Base-by-base conservation (phyloP, 768 basidiomycete genomes). In the Suillus subluteus region DNA sequence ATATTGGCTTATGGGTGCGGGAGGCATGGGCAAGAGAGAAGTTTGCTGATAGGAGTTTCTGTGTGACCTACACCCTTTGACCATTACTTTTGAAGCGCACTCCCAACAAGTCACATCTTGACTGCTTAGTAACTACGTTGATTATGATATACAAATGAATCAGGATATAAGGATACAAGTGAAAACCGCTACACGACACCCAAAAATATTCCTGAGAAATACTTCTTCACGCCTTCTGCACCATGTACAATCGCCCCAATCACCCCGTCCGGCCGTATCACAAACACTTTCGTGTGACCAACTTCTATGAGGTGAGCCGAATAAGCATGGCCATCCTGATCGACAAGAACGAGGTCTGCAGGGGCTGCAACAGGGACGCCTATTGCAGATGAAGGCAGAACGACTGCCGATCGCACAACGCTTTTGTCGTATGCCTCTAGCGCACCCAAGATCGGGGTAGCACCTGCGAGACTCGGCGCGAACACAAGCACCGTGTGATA, bases 311-410 rank as follows among this genome's bases (percentile, higher is more conserved):
- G 72, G 71, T 83, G 83, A 1, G 76, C 73, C 3, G 68, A 69
- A 67, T 79, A 75, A 0, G 82, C 82, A 63, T 79, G 74, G 11
- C 79, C 80, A 1, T 70, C 69, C 18, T 65, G 62, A 66, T 82
- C 80, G 40, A 77, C 75, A 11, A 83, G 61, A 13, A 79, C 73
- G 37, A 72, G 74, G 65, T 77, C 75, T 1, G 75, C 75, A 46
- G n/a, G 43, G 44, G 50, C 40, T 64, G 23, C 55, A 63, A 9
- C 32, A 8, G 48, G 11, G 32, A 26, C 21, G 37, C 12, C 37
- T 21, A 55, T 1, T 16, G 41, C 48, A 1, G 44, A 44, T 23
- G 43, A 38, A 18, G 65, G 65, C 35, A 66, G 21, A n/a, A 70
- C 50, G 38, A 59, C 54, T 4, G 67, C 50, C 0, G 68, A 35